Evolutionary conservation across 2,329 filamentous ascomycete species (phyloP), one percentile per base, ranked within the genome.

Genomic region (Pseudopyrenochaeta lycopersici): DNA sequence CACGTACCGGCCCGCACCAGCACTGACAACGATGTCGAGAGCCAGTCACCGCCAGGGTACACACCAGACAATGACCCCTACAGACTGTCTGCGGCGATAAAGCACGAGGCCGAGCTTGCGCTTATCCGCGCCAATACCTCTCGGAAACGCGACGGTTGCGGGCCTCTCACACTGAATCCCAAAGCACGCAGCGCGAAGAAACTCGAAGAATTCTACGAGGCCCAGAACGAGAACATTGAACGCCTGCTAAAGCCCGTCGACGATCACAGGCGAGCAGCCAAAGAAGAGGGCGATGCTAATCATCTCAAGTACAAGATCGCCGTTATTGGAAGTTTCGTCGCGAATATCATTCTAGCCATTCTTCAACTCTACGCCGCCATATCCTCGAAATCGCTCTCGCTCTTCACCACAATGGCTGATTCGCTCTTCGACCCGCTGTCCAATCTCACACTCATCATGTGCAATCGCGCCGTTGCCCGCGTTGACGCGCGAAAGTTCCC

Each of bases 351-450:
- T 23, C 83, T 99, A 5, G 87, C 93, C 0, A 82, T 83, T 3
- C 82, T 99, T 15, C 95, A 99, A 77, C 80, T 97, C 32, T 99
- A 96, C 73, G 95, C 89, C 38, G 95, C 95, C 56, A 85, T 91
- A 40, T 86, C 90, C 0, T 97, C 93, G 0, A 88, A 90, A 41
- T 97, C 92, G n/a, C 84, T 98, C 31, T 97, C 94, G 4, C 87
- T 99, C 41, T 97, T 98, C 80, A 97, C 95, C 14, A 99, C 94
- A 59, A 96, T 96, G 90, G 94, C 93, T 14, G 95, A 99, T 76
- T 88, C 93, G 46, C 83, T 98, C 62, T 98, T 98, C 78, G 95
- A 98, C 72, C 95, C 92, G 7, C 73, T 96, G 68, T 94, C 90
- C 69, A 97, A 97, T 70, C 75, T 97, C 46, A 94, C 91, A 1